These are phyloP conservation scores for Aspergillus sclerotialis DNA, from an alignment of 2,329 filamentous ascomycete genomes.

Conservation along the genomic window DNA sequence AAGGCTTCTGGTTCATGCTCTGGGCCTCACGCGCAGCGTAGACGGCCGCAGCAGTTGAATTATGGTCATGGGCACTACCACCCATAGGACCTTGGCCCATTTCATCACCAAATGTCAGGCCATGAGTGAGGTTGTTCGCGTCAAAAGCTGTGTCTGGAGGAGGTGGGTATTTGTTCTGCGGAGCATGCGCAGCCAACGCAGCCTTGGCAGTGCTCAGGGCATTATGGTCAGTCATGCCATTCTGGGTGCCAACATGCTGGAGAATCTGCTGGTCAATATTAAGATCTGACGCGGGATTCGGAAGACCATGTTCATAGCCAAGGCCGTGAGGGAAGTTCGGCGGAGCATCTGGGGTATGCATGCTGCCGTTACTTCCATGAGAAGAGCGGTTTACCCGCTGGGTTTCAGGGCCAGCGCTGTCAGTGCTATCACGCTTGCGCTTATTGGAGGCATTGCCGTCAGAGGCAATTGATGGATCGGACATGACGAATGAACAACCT, in stretches of 20 bases:
- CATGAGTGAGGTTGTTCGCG: conserved; percentile 27
- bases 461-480: conserved; percentile 30
- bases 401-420: conserved; percentile 32
- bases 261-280: conserved; percentile 42
- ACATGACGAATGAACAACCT: conserved; percentile 21
- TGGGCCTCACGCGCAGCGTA: conserved; percentile 48
- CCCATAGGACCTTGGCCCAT: conserved; percentile 30
- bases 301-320: conserved; percentile 33
- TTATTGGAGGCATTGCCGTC: conserved; percentile 29
- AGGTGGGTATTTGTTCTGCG: conserved; percentile 38
- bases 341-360: conserved; percentile 25
- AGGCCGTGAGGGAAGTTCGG: conserved; percentile 28
- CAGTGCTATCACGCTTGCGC: conserved; percentile 35
- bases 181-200: conserved; percentile 38
- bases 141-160: conserved; percentile 36
- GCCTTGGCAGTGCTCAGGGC: conserved; percentile 39
- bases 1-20: conserved; percentile 61
- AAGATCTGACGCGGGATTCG: conserved; percentile 29
- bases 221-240: conserved; percentile 44
- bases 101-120: conserved; percentile 33
- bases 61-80: conserved; percentile 31
- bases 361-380: conserved; percentile 33
- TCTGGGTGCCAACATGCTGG: conserved; percentile 46
- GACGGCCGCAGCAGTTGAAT: conserved; percentile 54
- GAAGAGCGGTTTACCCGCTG: conserved; percentile 36